Conservation (phyloP, 805 yeast genomes). For the Spathaspora gorwiae region DNA sequence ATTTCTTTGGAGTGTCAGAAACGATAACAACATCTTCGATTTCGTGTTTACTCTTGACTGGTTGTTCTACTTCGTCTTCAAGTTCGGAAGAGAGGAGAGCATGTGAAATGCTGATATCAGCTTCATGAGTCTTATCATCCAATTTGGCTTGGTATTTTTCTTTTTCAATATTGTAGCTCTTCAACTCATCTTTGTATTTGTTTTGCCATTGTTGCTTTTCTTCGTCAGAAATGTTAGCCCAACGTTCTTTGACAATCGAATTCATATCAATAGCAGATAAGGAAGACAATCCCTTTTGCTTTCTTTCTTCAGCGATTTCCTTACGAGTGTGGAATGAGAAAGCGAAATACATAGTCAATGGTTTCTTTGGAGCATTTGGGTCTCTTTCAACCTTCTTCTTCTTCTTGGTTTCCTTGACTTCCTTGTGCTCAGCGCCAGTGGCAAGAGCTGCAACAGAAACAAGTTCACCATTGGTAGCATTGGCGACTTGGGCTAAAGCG, state of each 20-base stretch:
- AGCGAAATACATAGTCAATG: constrained; percentile 78
- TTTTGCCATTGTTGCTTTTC: constrained; percentile 72
- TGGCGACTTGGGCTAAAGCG: constrained; percentile 33
- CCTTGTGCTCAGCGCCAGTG: constrained; percentile 14
- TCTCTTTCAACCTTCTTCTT: constrained; percentile 55
- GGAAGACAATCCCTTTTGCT: constrained; percentile 50
- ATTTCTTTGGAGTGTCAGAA: constrained; percentile 31
- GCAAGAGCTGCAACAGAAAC: constrained; percentile 13
- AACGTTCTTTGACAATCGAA: constrained; percentile 69
- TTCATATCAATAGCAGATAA: constrained; percentile 75
- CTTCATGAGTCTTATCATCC: constrained; percentile 12
- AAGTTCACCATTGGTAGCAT: constrained; percentile 11
- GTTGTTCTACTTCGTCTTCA: constrained; percentile 1
- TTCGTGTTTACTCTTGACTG: background rate
- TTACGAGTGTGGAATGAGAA: constrained; percentile 74
- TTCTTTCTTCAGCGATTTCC: constrained; percentile 64
- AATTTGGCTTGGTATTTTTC: constrained; percentile 31
- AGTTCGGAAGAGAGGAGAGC: background rate
- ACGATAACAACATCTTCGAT: background rate
- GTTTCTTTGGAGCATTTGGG: constrained; percentile 95
- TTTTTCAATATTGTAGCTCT: constrained; percentile 26
- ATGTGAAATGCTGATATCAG: background rate
- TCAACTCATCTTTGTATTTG: constrained; percentile 46
- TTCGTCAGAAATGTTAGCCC: constrained; percentile 67
- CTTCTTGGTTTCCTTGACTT: constrained; percentile 38